phyloP scores from a whole-genome alignment of 257 asterid species.

The Nicotiana tabacum region DNA sequence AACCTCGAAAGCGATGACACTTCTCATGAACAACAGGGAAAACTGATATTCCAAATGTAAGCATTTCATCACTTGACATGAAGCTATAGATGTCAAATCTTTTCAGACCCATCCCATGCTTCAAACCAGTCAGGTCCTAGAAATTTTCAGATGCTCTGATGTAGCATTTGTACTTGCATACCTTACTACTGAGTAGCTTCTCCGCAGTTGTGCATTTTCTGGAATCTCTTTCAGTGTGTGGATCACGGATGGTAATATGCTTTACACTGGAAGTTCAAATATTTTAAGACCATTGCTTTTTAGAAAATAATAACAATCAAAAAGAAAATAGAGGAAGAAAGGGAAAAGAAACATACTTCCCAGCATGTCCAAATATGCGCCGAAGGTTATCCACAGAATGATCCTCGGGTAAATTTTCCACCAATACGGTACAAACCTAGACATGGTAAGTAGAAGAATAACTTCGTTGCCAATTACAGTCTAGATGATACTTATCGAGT shows the following conservation, averaged over 20 bases:
- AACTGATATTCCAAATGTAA: neutral
- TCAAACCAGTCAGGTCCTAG: neutral
- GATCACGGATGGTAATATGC: conserved; percentile 62
- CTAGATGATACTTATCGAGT: neutral
- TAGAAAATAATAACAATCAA: neutral
- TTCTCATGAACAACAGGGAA: neutral
- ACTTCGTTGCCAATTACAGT: neutral
- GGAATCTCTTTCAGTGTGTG: conserved; percentile 60
- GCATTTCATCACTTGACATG: neutral
- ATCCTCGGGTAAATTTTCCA: conserved; percentile 93
- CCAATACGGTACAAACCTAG: conserved; percentile 88
- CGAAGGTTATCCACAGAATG: conserved; percentile 83
- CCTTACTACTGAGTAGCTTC: conserved; percentile 89
- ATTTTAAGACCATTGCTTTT: conserved; percentile 5
- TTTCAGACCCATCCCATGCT: neutral
- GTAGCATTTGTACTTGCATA: conserved; percentile 21
- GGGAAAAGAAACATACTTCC: conserved; percentile 50
- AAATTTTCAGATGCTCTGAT: neutral
- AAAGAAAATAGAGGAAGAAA: neutral
- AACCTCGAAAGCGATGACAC: neutral
- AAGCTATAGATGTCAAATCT: neutral
- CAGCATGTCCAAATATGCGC: conserved; percentile 80
- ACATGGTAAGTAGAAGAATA: neutral
- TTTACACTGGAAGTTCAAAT: conserved; percentile 48
- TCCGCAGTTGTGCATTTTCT: conserved; percentile 68